These are phyloP conservation scores for Epichloe amarillans DNA, from an alignment of 2,329 filamentous ascomycete species.

Conservation along the genomic window DNA sequence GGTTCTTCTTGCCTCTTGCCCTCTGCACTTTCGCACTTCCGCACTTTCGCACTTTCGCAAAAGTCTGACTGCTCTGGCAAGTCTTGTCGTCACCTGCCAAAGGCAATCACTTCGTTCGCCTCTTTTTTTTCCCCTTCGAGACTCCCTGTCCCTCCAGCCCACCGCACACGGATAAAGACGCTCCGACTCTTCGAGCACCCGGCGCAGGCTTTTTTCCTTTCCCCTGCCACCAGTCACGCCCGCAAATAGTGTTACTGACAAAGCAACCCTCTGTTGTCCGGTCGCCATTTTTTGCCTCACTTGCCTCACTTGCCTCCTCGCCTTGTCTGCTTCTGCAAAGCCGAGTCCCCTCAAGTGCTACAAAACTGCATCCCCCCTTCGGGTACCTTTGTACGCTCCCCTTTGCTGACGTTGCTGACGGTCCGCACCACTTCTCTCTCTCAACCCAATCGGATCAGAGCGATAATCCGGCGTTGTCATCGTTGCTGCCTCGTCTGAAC, in stretches of 20 bases:
- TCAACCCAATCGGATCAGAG: constrained; percentile 1
- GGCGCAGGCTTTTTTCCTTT: not conserved
- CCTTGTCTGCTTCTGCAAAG: not conserved
- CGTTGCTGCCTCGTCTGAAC: not conserved
- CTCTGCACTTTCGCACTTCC: not conserved
- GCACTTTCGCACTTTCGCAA: not conserved
- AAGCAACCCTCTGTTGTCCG: not conserved
- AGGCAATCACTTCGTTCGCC: not conserved
- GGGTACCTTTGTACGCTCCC: constrained; percentile 1
- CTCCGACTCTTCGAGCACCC: constrained; percentile 3
- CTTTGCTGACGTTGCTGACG: constrained; percentile 1
- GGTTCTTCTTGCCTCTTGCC: not conserved
- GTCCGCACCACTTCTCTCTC: not conserved
- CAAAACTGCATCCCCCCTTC: not conserved
- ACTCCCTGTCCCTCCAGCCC: not conserved
- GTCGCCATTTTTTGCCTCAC: constrained; percentile 2
- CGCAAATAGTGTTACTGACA: constrained; percentile 5
- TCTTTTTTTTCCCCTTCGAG: not conserved
- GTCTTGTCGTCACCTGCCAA: not conserved
- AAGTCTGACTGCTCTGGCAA: not conserved
- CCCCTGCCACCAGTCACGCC: not conserved
- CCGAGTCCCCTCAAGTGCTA: constrained; percentile 1
- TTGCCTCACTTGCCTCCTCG: constrained; percentile 2
- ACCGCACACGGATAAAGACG: constrained; percentile 1
- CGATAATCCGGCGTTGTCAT: constrained; percentile 1